Evolutionary conservation across 768 basidiomycete genomes (phyloP).

Genomic region (Pisolithus albus): DNA sequence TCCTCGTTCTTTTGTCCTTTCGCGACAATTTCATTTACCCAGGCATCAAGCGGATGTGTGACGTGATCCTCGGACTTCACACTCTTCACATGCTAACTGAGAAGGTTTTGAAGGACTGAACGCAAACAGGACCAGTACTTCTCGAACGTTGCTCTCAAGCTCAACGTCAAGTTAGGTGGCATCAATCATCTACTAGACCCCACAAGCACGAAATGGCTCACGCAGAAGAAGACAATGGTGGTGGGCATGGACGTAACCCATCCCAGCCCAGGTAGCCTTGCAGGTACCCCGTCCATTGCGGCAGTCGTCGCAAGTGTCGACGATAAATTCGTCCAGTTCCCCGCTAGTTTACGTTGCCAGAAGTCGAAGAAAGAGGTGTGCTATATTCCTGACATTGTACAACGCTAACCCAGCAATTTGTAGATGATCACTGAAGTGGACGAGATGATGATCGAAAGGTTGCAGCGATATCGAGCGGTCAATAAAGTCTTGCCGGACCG

Average conservation of each 20-base stretch:
- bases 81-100: constrained; percentile 65
- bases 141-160: constrained; percentile 74
- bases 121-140: constrained; percentile 73
- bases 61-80: constrained; percentile 65
- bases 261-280: constrained; percentile 57
- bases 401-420: background rate
- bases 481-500: constrained; percentile 58
- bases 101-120: constrained; percentile 50
- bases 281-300: constrained; percentile 76
- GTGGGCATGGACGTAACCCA: constrained; percentile 85
- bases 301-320: constrained; percentile 79
- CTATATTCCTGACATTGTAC: background rate
- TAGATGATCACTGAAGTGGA: constrained; percentile 68
- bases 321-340: constrained; percentile 64
- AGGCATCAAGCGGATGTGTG: constrained; percentile 72
- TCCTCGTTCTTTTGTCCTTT: constrained; percentile 63
- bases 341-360: constrained; percentile 67
- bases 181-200: constrained; percentile 69
- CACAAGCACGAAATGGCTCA: constrained; percentile 56
- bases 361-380: constrained; percentile 27
- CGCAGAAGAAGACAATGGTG: constrained; percentile 65
- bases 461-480: constrained; percentile 49
- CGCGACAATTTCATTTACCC: constrained; percentile 74
- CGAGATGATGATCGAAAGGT: constrained; percentile 66
- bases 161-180: constrained; percentile 80